Base-by-base conservation (phyloP, 768 basidiomycete genomes). In the Podaxis sp. region DNA sequence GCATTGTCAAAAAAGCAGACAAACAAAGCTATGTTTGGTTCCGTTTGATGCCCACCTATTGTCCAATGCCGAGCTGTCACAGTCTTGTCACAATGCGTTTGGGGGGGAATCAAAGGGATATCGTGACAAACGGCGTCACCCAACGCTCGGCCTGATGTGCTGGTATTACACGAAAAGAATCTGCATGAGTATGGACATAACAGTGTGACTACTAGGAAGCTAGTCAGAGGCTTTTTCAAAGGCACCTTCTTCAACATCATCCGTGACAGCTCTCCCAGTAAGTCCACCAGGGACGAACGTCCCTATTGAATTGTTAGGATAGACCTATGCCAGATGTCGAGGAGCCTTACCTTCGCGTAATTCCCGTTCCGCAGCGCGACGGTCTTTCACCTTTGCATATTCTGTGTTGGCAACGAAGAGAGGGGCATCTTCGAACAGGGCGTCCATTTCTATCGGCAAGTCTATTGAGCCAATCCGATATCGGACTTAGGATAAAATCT, bases 361-460 rank as follows among this genome's bases (percentile, higher is more conserved):
- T 49, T 80, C 76, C 28, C 74, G 61, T 65, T 80, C 79, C 4
- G 75, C 77, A 3, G 73, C 74, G 9, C 65, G 67, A 49, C 67
- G 74, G 61, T 79, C 75, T n/a, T 69, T 71, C 24, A 75, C 73
- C 46, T 74, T 73, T 22, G 76, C 74, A 63, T 76, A 80, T 0
- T 64, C 63, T 9, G 75, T 77, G 19, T 71, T 69, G 0, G 75
- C 70, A n/a, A 81, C 73, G 52, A 81, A 76, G 3, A 79, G 2
- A 1, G 79, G 80, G 1, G 76, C 68, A 17, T 73, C 71, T 52
- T 75, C 74, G 67, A 81, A 80, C 7, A 79, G 65, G 4, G 74
- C 72, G 63, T 80, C 79, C 79, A 81, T 80, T 67, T 80, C 79
- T 79, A 59, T 19, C 8, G 2, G 33, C 11, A 61, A 24, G 22